A percentile compares a stretch with the other conserved stretches of the same genome.
phyloP scores from a whole-genome alignment of 352 stramenopile species.

The Phytopythium chamaehyphon region DNA sequence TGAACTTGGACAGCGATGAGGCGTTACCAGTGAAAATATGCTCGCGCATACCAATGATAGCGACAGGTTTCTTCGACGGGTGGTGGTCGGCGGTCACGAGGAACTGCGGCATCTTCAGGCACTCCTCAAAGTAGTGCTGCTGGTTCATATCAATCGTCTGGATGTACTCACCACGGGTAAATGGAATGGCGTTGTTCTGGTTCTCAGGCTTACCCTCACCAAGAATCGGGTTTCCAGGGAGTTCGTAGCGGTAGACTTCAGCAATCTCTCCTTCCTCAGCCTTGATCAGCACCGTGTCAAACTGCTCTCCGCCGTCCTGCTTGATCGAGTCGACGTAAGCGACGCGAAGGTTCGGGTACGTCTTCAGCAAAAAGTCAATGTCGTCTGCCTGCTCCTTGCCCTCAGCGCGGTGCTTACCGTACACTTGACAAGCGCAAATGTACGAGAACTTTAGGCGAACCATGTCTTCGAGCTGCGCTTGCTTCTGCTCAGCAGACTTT shows the following conservation, averaged over 20 bases:
- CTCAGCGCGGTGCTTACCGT: constrained; percentile 72
- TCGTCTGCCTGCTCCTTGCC: constrained; percentile 62
- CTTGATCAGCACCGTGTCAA: constrained; percentile 71
- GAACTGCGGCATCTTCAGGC: constrained; percentile 79
- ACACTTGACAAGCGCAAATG: constrained; percentile 82
- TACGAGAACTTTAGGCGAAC: constrained; percentile 81
- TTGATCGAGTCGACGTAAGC: constrained; percentile 74
- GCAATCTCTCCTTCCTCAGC: constrained; percentile 59
- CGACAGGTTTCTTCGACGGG: constrained; percentile 65
- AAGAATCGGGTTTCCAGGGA: constrained; percentile 79
- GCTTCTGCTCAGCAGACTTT: constrained; percentile 68
- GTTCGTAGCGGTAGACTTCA: constrained; percentile 71
- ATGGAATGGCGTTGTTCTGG: constrained; percentile 86
- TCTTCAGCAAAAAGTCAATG: constrained; percentile 72
- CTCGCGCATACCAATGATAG: constrained; percentile 82
- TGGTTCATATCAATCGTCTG: constrained; percentile 92
- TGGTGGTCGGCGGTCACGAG: constrained; percentile 62
- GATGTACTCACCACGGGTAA: constrained; percentile 81
- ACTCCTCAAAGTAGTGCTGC: constrained; percentile 87
- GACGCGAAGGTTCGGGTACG: constrained; percentile 76
- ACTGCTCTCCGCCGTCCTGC: constrained; percentile 22
- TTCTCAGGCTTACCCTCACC: constrained; percentile 87
- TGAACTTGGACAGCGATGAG: constrained; percentile 77
- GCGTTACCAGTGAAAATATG: constrained; percentile 82
- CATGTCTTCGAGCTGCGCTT: constrained; percentile 74